Evolutionary conservation across 768 basidiomycete genomes (phyloP), one percentile per base, ranked within the genome.

Genomic region (Gautieria morchelliformis): DNA sequence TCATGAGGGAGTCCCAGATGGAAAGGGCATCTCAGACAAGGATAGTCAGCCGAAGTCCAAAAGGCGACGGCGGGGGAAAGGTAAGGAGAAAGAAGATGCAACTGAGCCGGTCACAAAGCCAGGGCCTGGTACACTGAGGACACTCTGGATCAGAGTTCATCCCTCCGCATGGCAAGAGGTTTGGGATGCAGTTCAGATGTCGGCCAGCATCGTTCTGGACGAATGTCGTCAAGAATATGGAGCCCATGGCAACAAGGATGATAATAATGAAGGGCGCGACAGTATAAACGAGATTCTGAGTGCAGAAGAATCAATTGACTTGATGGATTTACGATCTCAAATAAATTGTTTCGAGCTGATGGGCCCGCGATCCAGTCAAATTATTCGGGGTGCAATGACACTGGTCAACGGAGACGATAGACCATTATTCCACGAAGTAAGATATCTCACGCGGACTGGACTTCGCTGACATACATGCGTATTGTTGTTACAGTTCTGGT

Each of bases 271-370:
- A 30, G 39, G 52, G 46, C 22, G 63, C 46, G 15, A 64, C 62
- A 54, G 58, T 59, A 24, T 64, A 60, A 33, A 60, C 60, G 45
- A 68, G 42, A n/a, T 12, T 19, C 32, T 32, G 15, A 32, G 12
- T 30, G 27, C 20, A 19, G 56, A 57, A 57, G 45, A 44, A 27
- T 32, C 30, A 3, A 50, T 93, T 10, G 83, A 89, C 62, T 75
- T 94, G 15, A 74, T 77, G 7, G 89, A 94, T 66, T 68, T 93
- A 49, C 73, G 85, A 56, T 82, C 81, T 1, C 79, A 83, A 50
- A 63, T 92, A 44, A 89, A 88, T 60, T 76, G 83, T 5, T 95
- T 95, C 63, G 94, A 98, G 67, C 80, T 97, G 35, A 87, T 88
- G 75, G 95, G 95, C 3, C 90, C 90, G 3, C 87, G 83, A 66